phyloP scores from a whole-genome alignment of 116 monocot genomes.

The Dioscorea cayenensis region DNA sequence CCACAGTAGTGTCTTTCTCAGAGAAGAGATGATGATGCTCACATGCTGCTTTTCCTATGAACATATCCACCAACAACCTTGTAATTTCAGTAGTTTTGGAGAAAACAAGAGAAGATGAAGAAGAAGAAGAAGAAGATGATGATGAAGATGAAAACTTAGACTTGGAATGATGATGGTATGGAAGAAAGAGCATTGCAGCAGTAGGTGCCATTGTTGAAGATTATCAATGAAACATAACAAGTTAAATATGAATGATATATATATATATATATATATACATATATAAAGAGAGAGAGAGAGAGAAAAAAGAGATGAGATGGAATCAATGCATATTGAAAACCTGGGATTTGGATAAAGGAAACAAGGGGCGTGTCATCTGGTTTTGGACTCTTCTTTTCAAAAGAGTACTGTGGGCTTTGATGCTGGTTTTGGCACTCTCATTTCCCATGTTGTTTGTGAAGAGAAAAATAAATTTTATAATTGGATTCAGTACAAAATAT shows the following conservation, averaged over 20 bases:
- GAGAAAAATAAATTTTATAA: background rate
- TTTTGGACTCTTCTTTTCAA: background rate
- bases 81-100: background rate
- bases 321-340: background rate
- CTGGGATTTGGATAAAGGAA: background rate
- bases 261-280: too few species aligned
- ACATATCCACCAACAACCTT: background rate
- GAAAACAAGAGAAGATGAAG: background rate
- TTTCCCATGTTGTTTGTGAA: background rate
- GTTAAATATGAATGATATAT: background rate
- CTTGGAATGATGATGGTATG: constrained; percentile 27
- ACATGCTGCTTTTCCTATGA: too few species aligned
- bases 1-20: background rate
- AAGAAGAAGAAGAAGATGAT: background rate
- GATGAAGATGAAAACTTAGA: background rate
- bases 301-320: background rate
- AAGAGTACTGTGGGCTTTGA: background rate
- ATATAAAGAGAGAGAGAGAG: too few species aligned
- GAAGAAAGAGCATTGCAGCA: constrained; percentile 31
- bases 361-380: background rate
- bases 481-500: background rate
- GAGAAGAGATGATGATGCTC: too few species aligned
- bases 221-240: background rate
- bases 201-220: constrained; percentile 28
- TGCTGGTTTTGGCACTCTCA: background rate